Evolutionary conservation across 176 grass and related monocot species (phyloP).

Genomic region (Saccharum officinarum): DNA sequence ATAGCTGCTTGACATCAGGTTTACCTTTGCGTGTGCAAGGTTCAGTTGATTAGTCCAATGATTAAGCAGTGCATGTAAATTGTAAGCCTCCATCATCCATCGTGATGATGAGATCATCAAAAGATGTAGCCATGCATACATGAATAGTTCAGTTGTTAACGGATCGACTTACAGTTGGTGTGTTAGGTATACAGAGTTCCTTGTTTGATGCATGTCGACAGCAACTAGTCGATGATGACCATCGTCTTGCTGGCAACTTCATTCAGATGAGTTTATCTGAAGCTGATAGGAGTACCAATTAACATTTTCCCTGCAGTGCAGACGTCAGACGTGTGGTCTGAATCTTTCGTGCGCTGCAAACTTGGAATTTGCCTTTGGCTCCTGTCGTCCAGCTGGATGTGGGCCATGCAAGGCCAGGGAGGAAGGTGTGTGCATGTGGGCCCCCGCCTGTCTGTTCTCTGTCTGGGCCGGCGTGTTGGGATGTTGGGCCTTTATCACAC

Average conservation of each 20-base stretch:
- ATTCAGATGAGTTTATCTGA: neutral
- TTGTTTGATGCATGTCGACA: too few relatives aligned
- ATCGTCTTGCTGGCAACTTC: neutral
- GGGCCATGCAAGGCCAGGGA: neutral
- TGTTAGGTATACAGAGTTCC: too few relatives aligned
- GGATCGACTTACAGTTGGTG: neutral
- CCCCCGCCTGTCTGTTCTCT: neutral
- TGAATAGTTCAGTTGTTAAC: too few relatives aligned
- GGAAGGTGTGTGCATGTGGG: neutral
- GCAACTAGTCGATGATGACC: neutral
- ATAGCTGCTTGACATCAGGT: too few relatives aligned
- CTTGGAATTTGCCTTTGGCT: neutral
- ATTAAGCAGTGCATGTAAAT: too few relatives aligned
- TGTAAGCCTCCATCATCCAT: too few relatives aligned
- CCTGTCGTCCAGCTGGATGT: neutral
- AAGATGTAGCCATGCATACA: too few relatives aligned
- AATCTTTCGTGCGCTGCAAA: neutral
- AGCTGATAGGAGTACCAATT: neutral
- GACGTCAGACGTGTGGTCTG: neutral
- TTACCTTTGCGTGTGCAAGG: too few relatives aligned
- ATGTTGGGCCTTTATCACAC: neutral
- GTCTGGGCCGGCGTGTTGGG: neutral
- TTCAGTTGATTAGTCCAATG: too few relatives aligned
- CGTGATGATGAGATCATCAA: too few relatives aligned
- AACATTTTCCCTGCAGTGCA: neutral